phyloP scores from a whole-genome alignment of 805 yeast species.

The Zygoascus flipseniorum region DNA sequence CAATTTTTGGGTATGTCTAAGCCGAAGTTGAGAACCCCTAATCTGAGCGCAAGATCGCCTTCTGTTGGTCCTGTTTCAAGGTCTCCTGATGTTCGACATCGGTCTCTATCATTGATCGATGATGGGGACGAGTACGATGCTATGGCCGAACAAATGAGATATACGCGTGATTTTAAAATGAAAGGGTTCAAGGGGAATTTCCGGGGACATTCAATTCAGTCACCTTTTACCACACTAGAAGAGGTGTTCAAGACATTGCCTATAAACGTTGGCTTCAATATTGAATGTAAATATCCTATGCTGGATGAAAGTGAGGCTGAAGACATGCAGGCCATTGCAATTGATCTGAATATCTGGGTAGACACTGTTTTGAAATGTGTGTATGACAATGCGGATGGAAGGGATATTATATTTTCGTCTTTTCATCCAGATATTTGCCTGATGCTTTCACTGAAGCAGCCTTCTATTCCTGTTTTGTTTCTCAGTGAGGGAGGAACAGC shows the following conservation, averaged over 20 bases:
- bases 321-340: constrained; percentile 75
- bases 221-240: constrained; percentile 80
- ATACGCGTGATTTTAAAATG: constrained; percentile 80
- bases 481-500: constrained; percentile 83
- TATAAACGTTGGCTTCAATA: constrained; percentile 78
- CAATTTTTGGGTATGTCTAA: constrained; percentile 44
- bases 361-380: constrained; percentile 78
- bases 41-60: constrained; percentile 5
- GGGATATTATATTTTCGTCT: constrained; percentile 85
- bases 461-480: constrained; percentile 83
- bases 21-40: constrained; percentile 1
- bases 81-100: constrained; percentile 24
- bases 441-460: constrained; percentile 81
- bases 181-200: constrained; percentile 89
- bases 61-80: neutral
- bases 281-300: constrained; percentile 94
- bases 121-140: constrained; percentile 27
- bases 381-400: constrained; percentile 65
- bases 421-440: constrained; percentile 93
- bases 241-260: constrained; percentile 81
- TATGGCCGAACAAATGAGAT: constrained; percentile 58
- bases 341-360: constrained; percentile 79
- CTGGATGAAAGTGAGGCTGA: constrained; percentile 85
- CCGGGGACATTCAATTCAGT: constrained; percentile 82
- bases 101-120: constrained; percentile 35